These are phyloP conservation scores for Eucalyptus tenuipes DNA, from an alignment of 345 rosid genomes.

Conservation along the genomic window DNA sequence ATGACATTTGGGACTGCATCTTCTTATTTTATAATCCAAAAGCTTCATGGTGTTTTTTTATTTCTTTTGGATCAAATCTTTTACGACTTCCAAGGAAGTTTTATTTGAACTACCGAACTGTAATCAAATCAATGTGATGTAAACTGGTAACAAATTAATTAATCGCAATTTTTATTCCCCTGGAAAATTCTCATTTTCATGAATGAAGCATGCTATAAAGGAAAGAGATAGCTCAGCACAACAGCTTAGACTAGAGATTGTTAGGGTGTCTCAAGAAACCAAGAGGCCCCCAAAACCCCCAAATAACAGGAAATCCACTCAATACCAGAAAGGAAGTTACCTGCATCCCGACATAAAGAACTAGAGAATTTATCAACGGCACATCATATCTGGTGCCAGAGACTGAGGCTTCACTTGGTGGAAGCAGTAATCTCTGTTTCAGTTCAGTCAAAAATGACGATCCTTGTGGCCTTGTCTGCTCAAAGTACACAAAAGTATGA, in stretches of 20 bases:
- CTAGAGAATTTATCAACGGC: slow-evolving; percentile 89
- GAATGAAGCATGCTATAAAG: neutral
- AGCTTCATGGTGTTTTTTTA: neutral
- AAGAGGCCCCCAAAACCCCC: neutral
- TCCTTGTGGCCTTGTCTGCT: slow-evolving; percentile 44
- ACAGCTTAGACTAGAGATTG: neutral
- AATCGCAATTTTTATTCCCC: neutral
- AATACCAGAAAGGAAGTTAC: slow-evolving; percentile 10
- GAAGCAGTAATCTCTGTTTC: slow-evolving; percentile 74
- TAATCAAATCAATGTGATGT: neutral
- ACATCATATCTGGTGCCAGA: slow-evolving; percentile 90
- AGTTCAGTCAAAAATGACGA: slow-evolving; percentile 64
- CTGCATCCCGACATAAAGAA: slow-evolving; percentile 99
- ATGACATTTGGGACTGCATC: neutral
- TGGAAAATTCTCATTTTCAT: neutral
- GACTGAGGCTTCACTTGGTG: slow-evolving; percentile 60
- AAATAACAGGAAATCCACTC: neutral
- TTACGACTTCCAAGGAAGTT: neutral
- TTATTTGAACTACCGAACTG: neutral
- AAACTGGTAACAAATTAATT: neutral
- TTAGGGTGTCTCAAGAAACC: neutral
- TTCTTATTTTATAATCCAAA: neutral
- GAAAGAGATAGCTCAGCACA: neutral
- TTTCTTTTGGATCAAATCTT: neutral
- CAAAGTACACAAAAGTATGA: neutral